Conservation (phyloP, 2,329 filamentous ascomycete species). For the Neopestalotiopsis sp. region DNA sequence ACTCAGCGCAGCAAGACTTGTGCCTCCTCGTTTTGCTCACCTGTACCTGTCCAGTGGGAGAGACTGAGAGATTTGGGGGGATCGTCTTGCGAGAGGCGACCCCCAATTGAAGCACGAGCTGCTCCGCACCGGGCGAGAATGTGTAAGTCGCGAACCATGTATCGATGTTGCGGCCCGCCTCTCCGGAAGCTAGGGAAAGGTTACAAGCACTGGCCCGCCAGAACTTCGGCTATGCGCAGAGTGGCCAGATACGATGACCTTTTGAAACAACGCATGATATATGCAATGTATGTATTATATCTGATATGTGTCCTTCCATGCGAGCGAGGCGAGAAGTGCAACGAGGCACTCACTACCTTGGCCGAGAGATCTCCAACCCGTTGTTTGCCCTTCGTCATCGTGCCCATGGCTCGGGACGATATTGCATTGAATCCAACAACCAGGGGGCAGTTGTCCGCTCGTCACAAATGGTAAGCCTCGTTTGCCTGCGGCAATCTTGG, state of each 20-base stretch:
- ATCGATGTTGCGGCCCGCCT: constrained; percentile 38
- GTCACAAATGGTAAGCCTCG: constrained; percentile 10
- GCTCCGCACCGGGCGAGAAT: constrained; percentile 15
- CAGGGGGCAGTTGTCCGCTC: not conserved
- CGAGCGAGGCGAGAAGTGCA: too few relatives aligned
- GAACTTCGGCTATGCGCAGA: constrained; percentile 25
- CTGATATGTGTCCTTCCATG: too few relatives aligned
- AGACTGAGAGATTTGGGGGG: not conserved
- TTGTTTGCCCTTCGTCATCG: not conserved
- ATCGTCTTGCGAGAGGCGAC: not conserved
- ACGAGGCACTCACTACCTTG: too few relatives aligned
- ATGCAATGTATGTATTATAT: too few relatives aligned
- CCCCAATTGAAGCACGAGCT: constrained; percentile 8
- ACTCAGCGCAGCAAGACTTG: too few relatives aligned
- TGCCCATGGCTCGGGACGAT: constrained; percentile 10
- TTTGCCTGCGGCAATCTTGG: constrained; percentile 8
- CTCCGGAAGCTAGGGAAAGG: constrained; percentile 33
- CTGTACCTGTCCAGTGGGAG: not conserved
- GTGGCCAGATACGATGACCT: constrained; percentile 15
- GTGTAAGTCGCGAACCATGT: constrained; percentile 2
- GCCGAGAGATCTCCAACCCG: not conserved
- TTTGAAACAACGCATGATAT: not conserved
- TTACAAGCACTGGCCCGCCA: constrained; percentile 18
- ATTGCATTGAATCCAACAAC: constrained; percentile 14
- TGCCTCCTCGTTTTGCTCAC: not conserved